Evolutionary conservation across 768 basidiomycete genomes (phyloP).

Genomic region (Tricholoma furcatifolium): DNA sequence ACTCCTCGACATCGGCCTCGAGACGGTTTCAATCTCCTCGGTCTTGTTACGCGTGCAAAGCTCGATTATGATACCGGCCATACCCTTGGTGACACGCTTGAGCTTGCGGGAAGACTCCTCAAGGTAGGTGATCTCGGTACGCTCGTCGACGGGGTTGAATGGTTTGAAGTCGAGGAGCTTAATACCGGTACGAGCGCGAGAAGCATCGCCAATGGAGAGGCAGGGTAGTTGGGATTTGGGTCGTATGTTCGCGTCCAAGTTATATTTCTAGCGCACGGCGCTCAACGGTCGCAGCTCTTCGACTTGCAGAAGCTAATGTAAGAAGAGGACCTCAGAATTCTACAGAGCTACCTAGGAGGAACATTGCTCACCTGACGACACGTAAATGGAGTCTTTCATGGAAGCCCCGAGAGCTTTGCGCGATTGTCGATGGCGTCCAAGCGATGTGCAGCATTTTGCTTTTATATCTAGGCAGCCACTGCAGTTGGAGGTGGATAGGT

Average conservation of each 20-base stretch:
- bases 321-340: slow-evolving; percentile 10
- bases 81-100: slow-evolving; percentile 99
- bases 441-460: slow-evolving; percentile 66
- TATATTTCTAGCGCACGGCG: no score
- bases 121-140: slow-evolving; percentile 97
- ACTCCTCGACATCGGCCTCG: slow-evolving; percentile 95
- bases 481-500: slow-evolving; percentile 59
- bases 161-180: slow-evolving; percentile 98
- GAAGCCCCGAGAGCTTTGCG: slow-evolving; percentile 67
- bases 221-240: no score
- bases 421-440: slow-evolving; percentile 79
- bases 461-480: slow-evolving; percentile 79
- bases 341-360: slow-evolving; percentile 1
- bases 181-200: slow-evolving; percentile 85
- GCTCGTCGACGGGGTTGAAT: slow-evolving; percentile 99
- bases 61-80: slow-evolving; percentile 98
- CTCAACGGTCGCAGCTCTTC: slow-evolving; percentile 52
- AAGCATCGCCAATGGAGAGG: slow-evolving; percentile 70
- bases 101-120: slow-evolving; percentile 94
- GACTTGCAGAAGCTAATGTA: slow-evolving; percentile 50
- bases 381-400: slow-evolving; percentile 48
- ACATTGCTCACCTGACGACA: slow-evolving; percentile 53
- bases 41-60: slow-evolving; percentile 98
- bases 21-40: slow-evolving; percentile 86
- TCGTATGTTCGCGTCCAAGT: no score